Evolutionary conservation across 371 early-diverging fungal species (phyloP).

Genomic region (Mucor saturninus): DNA sequence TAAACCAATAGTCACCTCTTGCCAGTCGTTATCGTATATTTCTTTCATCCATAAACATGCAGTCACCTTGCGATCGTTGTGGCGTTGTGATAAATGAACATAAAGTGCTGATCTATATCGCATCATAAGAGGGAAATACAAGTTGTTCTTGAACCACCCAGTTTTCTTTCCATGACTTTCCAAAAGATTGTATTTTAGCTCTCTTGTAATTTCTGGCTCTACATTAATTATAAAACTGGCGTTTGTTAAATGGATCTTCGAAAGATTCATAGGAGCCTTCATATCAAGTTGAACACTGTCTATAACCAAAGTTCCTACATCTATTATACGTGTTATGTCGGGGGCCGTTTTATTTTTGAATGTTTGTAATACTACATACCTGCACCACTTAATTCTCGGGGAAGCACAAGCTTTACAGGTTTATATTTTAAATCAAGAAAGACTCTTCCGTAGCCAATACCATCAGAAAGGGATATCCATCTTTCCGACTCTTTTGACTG

Average conservation of each 20-base stretch:
- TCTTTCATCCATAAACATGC: slow-evolving; percentile 36
- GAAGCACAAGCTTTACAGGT: slow-evolving; percentile 35
- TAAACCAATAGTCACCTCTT: slow-evolving; percentile 30
- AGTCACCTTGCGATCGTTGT: slow-evolving; percentile 14
- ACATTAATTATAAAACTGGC: slow-evolving; percentile 34
- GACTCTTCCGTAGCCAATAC: slow-evolving; percentile 43
- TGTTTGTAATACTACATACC: neutral
- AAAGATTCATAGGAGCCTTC: slow-evolving; percentile 18
- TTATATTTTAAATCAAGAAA: slow-evolving; percentile 34
- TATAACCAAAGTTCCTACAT: slow-evolving; percentile 39
- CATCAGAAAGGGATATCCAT: slow-evolving; percentile 38
- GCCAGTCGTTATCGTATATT: slow-evolving; percentile 31
- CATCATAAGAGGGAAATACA: slow-evolving; percentile 42
- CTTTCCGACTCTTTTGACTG: slow-evolving; percentile 29
- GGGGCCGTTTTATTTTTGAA: neutral
- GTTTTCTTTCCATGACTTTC: slow-evolving; percentile 9
- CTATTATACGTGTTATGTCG: slow-evolving; percentile 3
- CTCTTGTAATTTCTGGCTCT: slow-evolving; percentile 32
- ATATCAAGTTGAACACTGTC: slow-evolving; percentile 26
- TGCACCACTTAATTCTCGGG: slow-evolving; percentile 30
- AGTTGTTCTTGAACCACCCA: slow-evolving; percentile 26
- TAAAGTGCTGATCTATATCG: slow-evolving; percentile 39
- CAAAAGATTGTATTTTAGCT: slow-evolving; percentile 4
- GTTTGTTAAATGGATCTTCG: slow-evolving; percentile 13
- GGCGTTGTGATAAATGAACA: slow-evolving; percentile 30